These are phyloP conservation scores for Discostella stelligeroides DNA, from an alignment of 108 stramenopile species.

Conservation along the genomic window DNA sequence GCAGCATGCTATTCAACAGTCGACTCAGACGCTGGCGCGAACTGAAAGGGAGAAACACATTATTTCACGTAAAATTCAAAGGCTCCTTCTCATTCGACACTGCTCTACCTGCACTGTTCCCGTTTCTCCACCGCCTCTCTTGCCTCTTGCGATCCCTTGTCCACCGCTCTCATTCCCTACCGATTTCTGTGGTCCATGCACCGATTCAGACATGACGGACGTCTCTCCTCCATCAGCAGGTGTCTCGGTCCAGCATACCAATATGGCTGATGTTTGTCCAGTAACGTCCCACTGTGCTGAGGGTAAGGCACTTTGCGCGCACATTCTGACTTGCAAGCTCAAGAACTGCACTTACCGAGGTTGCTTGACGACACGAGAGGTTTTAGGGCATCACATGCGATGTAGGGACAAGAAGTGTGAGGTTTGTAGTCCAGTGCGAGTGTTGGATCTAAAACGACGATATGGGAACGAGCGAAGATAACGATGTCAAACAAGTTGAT, in stretches of 20 bases:
- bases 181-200: background rate
- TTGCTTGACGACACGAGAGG: conserved; percentile 40
- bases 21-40: background rate
- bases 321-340: conserved; percentile 35
- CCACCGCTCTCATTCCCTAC: background rate
- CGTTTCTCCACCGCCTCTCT: background rate
- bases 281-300: conserved; percentile 37
- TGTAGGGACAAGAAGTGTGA: conserved; percentile 27
- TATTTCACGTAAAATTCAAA: conserved; percentile 36
- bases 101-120: conserved; percentile 31
- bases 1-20: background rate
- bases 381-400: conserved; percentile 33
- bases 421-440: conserved; percentile 38
- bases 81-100: conserved; percentile 46
- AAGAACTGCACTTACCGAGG: conserved; percentile 23
- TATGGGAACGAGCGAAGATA: no score
- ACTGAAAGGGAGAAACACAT: conserved; percentile 21
- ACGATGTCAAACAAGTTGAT: no score
- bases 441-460: conserved; percentile 2
- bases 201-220: background rate
- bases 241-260: no score
- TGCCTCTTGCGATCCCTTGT: conserved; percentile 3
- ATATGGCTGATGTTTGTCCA: conserved; percentile 12
- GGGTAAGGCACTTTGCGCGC: conserved; percentile 31
- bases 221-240: no score